phyloP scores from a whole-genome alignment of 495 filamentous ascomycete genomes.

The Ramalina peruviana region DNA sequence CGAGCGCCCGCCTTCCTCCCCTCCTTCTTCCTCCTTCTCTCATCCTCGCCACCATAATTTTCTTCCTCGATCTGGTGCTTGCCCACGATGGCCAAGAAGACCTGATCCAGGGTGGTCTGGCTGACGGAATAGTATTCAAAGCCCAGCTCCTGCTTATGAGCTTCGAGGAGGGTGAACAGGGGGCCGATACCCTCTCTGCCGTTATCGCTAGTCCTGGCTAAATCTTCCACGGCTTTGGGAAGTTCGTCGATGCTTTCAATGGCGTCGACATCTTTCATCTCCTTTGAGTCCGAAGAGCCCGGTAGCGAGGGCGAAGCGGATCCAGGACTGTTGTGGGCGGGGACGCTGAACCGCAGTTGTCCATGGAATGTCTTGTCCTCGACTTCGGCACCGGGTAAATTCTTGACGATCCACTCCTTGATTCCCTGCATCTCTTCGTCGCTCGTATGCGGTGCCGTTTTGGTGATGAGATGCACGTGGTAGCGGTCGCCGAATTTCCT shows the following conservation, averaged over 20 bases:
- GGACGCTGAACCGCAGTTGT: slow-evolving; percentile 65
- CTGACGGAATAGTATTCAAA: slow-evolving; percentile 69
- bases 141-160: slow-evolving; percentile 46
- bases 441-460: slow-evolving; percentile 52
- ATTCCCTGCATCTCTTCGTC: slow-evolving; percentile 50
- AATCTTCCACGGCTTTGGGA: neutral
- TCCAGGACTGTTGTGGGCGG: slow-evolving; percentile 21
- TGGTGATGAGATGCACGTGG: slow-evolving; percentile 48
- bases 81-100: slow-evolving; percentile 70
- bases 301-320: neutral
- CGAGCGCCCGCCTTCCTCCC: too few relatives aligned
- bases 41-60: slow-evolving; percentile 36
- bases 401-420: slow-evolving; percentile 42
- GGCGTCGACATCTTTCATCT: neutral
- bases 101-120: slow-evolving; percentile 74
- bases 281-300: slow-evolving; percentile 1
- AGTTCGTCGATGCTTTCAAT: slow-evolving; percentile 2
- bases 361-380: slow-evolving; percentile 70
- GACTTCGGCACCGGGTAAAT: slow-evolving; percentile 43
- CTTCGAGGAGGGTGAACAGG: slow-evolving; percentile 59
- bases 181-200: slow-evolving; percentile 33
- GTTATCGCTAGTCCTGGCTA: slow-evolving; percentile 13
- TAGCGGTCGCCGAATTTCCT: slow-evolving; percentile 27
- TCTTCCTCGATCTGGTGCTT: slow-evolving; percentile 67
- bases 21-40: slow-evolving; percentile 1